Evolutionary conservation across 495 filamentous ascomycete species (phyloP).

Genomic region (Trypethelium eluteriae): DNA sequence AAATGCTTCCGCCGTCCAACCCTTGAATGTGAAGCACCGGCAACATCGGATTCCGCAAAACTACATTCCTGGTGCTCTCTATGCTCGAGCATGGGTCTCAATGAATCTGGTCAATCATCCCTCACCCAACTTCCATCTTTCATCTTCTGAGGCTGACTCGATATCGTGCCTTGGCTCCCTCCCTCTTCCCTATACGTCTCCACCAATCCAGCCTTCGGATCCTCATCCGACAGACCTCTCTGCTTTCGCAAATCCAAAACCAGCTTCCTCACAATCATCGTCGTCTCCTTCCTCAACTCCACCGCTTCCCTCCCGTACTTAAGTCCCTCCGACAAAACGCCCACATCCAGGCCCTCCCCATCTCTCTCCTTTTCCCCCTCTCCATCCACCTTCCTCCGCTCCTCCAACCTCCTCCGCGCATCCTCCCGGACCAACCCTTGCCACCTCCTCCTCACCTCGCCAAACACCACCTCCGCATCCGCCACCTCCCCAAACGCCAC

Average conservation of each 20-base stretch:
- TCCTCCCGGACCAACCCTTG: slow-evolving; percentile 44
- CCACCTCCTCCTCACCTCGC: slow-evolving; percentile 65
- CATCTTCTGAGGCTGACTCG: slow-evolving; percentile 47
- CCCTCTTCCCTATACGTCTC: slow-evolving; percentile 58
- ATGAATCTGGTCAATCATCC: slow-evolving; percentile 32
- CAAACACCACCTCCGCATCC: slow-evolving; percentile 54
- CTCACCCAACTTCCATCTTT: slow-evolving; percentile 57
- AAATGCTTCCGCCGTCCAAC: background rate
- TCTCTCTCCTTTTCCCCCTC: slow-evolving; percentile 13
- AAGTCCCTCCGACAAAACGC: slow-evolving; percentile 59
- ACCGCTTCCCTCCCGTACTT: slow-evolving; percentile 65
- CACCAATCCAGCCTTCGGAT: slow-evolving; percentile 56
- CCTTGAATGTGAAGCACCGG: background rate
- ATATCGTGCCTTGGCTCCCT: slow-evolving; percentile 31
- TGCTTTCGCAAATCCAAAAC: slow-evolving; percentile 66
- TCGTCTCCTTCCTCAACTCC: slow-evolving; percentile 72
- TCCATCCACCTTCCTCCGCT: too few relatives aligned
- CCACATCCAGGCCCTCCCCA: slow-evolving; percentile 41
- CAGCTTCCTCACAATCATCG: slow-evolving; percentile 65
- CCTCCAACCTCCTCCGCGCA: slow-evolving; percentile 14
- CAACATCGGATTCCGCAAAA: background rate
- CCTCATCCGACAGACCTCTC: slow-evolving; percentile 70
- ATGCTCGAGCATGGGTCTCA: background rate
- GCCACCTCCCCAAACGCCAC: slow-evolving; percentile 66
- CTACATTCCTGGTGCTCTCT: background rate